Evolutionary conservation across 2,329 filamentous ascomycete species (phyloP), one percentile per base, ranked within the genome.

Genomic region (Trichoderma afroharzianum): DNA sequence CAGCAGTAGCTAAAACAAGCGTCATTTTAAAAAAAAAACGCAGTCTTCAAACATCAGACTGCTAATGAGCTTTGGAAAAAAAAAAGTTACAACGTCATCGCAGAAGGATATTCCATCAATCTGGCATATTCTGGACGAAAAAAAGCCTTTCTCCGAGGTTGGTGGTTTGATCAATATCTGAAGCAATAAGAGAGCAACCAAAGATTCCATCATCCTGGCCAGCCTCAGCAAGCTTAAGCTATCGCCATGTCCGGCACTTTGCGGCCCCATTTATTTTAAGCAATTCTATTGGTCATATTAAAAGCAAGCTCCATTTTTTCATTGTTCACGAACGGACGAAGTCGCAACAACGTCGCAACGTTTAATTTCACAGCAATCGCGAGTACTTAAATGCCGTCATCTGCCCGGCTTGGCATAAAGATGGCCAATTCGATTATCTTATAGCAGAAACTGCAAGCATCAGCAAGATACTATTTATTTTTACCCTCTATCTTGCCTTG

Each of bases 271-370:
- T 50, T 50, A 50, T 50, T 50, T 21, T 9, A 1, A 2, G 11
- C 57, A 32, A 4, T 15, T 33, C 71, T 21, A 79, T 80, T 80
- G 78, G 79, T 68, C 76, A 80, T 58, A 76, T 80, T 73, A 57
- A 75, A 69, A 78, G 78, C 79, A 80, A 80, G 21, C 11, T 61
- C 78, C 76, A 74, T 71, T 76, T 70, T 63, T 70, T 28, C 15
- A 24, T 32, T 53, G 15, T 11, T 24, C 30, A 33, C 24, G 6
- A 30, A 30, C 63, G 55, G 57, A 55, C 33, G 32, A 64, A 30
- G 43, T 50, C 72, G 70, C 66, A 61, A 32, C 15, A 61, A 32
- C 15, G 18, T 32, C 14, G 33, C 33, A 36, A 36, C 33, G 33
- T 36, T 7, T 15, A 36, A 15, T 15, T 15, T 36, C 33, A 36